Percentiles rank a stretch among this genome's conserved stretches.
Conservation (phyloP, 306 rosid genomes). For the Arachis hypogaea region DNA sequence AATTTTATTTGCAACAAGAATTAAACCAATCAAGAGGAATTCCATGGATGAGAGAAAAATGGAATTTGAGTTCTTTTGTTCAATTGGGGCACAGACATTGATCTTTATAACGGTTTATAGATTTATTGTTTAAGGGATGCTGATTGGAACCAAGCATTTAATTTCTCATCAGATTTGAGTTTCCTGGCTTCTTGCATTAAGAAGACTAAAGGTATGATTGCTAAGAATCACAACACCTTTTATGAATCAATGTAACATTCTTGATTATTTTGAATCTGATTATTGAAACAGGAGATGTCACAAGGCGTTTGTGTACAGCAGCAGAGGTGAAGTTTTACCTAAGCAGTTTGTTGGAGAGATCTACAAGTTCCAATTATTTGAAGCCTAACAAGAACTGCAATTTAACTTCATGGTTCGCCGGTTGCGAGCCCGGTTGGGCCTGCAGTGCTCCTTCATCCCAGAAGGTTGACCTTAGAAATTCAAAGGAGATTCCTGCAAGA, state of each 20-base stretch:
- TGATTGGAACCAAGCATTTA: slow-evolving; percentile 92
- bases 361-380: slow-evolving; percentile 59
- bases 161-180: slow-evolving; percentile 72
- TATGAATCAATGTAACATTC: not conserved
- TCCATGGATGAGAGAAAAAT: slow-evolving; percentile 8
- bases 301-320: slow-evolving; percentile 76
- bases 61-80: not conserved
- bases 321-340: slow-evolving; percentile 84
- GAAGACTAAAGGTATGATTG: slow-evolving; percentile 67
- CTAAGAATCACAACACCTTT: not conserved
- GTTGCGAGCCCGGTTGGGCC: slow-evolving; percentile 99
- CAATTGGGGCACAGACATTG: not conserved
- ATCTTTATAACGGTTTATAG: not conserved
- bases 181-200: slow-evolving; percentile 84
- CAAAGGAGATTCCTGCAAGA: slow-evolving; percentile 76
- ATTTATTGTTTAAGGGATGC: slow-evolving; percentile 64
- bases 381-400: slow-evolving; percentile 90
- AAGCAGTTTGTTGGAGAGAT: slow-evolving; percentile 55
- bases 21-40: not conserved
- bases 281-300: slow-evolving; percentile 68
- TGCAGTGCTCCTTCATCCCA: slow-evolving; percentile 61
- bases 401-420: slow-evolving; percentile 87
- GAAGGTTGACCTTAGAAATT: slow-evolving; percentile 61
- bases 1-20: not conserved
- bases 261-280: slow-evolving; percentile 33